Base-by-base conservation (phyloP, 129 eudicot species). In the Flaveria robusta region DNA sequence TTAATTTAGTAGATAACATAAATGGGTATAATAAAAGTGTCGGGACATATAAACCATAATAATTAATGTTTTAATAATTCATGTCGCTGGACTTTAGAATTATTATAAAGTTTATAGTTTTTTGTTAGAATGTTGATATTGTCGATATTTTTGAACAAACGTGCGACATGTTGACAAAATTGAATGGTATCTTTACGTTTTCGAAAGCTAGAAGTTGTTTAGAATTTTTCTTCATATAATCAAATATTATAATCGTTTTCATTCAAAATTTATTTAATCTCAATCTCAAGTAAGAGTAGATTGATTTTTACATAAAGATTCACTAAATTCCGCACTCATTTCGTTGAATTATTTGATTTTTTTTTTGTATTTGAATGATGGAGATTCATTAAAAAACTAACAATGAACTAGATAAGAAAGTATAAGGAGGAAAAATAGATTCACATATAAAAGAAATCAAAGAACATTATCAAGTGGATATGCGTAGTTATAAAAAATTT, bases 1-100 rank as follows among this genome's bases (percentile, higher is more conserved):
- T 54, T 54, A 54, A 54, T 54, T 54, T 54, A 54, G 62, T 54
- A 54, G 24, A 54, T 54, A 54, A 54, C 62, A 54, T 54, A 54
- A 54, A 54, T 54, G 2, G 62, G 19, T 20, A 54, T 54, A 54
- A 47, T 47, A 47, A 6, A 51, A n/a, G 59, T 51, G 59, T 51
- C 59, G 59, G 59, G 59, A 16, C 59, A 51, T 51, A 15, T 23
- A 10, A 22, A 20, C 31, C 31, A 20, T 10, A 23, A 58, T 10
- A 58, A 10, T 22, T 9, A 23, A 22, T 54, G 19, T 58, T 58
- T 23, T 9, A 58, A 24, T 58, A 18, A 58, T 23, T 22, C 10
- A 19, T 56, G 64, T 56, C 31, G 64, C 7, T 22, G 22, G 29
- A 54, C 52, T 54, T 54, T 19, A 19, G 9, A 23, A 58, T 11